phyloP scores from a whole-genome alignment of 345 rosid species.

The Erucastrum elatum region DNA sequence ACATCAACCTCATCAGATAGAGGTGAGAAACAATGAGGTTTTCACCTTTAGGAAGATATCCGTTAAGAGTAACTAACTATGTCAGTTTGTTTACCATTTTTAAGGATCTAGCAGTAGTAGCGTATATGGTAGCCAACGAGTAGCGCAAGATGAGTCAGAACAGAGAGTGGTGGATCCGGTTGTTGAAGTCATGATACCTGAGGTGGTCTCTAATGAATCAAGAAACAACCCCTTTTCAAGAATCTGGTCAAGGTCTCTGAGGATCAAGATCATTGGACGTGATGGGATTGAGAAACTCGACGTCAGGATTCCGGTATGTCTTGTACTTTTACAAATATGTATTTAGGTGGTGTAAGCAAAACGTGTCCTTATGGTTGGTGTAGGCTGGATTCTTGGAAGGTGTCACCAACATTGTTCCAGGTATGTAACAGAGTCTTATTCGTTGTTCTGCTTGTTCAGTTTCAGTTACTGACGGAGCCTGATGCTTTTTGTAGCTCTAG shows the following conservation, averaged over 20 bases:
- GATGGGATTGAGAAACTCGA: slow-evolving; percentile 88
- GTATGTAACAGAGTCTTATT: slow-evolving; percentile 26
- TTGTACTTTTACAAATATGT: background rate
- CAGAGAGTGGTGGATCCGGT: slow-evolving; percentile 55
- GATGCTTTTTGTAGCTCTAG: slow-evolving; percentile 54
- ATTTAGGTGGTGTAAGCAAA: background rate
- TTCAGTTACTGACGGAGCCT: background rate
- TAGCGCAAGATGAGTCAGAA: slow-evolving; percentile 52
- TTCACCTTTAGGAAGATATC: slow-evolving; percentile 36
- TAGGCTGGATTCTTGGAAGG: slow-evolving; percentile 96
- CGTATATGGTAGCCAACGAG: slow-evolving; percentile 48
- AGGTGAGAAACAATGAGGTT: slow-evolving; percentile 47
- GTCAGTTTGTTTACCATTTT: background rate
- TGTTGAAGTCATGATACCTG: slow-evolving; percentile 89
- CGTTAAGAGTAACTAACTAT: background rate
- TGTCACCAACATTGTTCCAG: slow-evolving; percentile 86
- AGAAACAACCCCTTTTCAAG: slow-evolving; percentile 62
- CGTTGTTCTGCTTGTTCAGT: background rate
- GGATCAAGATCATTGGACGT: slow-evolving; percentile 79
- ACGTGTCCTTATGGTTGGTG: slow-evolving; percentile 3
- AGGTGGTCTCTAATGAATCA: slow-evolving; percentile 54
- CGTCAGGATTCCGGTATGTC: slow-evolving; percentile 82
- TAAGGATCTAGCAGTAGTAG: slow-evolving; percentile 50
- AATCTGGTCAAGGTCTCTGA: slow-evolving; percentile 80
- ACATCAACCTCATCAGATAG: slow-evolving; percentile 40